Base-by-base conservation (phyloP, 2,329 filamentous ascomycete genomes). In the Penicillium griseofulvum region DNA sequence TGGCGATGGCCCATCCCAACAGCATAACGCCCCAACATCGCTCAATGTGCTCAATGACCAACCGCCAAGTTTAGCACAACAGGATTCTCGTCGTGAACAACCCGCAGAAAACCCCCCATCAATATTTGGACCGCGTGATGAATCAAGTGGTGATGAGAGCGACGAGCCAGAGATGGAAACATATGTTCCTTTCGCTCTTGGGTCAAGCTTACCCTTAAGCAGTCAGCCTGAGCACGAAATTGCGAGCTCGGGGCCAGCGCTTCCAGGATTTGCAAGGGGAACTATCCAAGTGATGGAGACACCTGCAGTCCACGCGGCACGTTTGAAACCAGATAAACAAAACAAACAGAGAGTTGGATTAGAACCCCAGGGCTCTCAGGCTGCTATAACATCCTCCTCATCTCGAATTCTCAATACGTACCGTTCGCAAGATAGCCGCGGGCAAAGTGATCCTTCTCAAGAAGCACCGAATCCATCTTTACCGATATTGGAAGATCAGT, bases 91-190 rank as follows among this genome's bases (percentile, higher is more conserved):
- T 9, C 12, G n/a, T 7, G 31, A 50, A 39, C 2, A 8, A 16
- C 12, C 16, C 9, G 10, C 26, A 1, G 28, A 24, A 17, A 29
- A 17, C 5, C 33, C 33, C 11, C 12, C 31, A 9, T 6, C 22
- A 29, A 12, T 3, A 5, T n/a, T 24, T 19, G 48, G 49, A 12
- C 19, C 33, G 4, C 7, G 16, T 10, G 49, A 55, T 29, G 56
- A 62, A 28, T 62, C 58, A 17, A 51, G 47, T 38, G 62, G 63
- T 38, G 49, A 50, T 33, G 63, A 66, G 46, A 69, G 68, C 44
- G 68, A 72, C 6, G 71, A 73, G 7, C 69, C 69, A 7, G 61
- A 67, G 22, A 73, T 74, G 72, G 71, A 73, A 45, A 66, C 65
- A 14, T 67, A 66, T 50, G 57, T 74, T n/a, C 71, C 71, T 19